phyloP scores from a whole-genome alignment of 2,329 filamentous ascomycete genomes.

The Ceratocystiopsis brevicomis region DNA sequence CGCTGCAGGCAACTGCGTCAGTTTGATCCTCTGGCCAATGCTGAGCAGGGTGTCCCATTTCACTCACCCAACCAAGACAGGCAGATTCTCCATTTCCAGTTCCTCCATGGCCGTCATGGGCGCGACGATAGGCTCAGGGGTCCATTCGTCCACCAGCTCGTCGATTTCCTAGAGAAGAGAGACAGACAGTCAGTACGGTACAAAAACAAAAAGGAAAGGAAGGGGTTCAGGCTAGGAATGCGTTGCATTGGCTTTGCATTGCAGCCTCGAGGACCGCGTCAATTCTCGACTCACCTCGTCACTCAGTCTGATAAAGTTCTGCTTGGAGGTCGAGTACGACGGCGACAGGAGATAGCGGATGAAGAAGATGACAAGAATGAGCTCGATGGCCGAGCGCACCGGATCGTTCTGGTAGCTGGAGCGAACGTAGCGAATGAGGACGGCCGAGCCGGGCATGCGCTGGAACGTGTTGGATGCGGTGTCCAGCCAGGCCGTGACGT shows the following conservation, averaged over 20 bases:
- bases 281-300: slow-evolving; percentile 38
- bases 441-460: slow-evolving; percentile 80
- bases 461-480: slow-evolving; percentile 52
- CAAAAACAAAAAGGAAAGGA: neutral
- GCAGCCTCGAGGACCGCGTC: neutral
- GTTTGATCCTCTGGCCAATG: no score
- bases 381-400: slow-evolving; percentile 77
- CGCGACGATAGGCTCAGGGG: slow-evolving; percentile 74
- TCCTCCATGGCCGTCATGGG: slow-evolving; percentile 58
- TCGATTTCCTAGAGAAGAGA: slow-evolving; percentile 52
- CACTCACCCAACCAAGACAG: slow-evolving; percentile 67
- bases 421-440: slow-evolving; percentile 85
- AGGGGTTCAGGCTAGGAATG: neutral
- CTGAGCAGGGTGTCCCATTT: neutral
- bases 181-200: neutral
- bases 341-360: slow-evolving; percentile 83
- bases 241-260: no score
- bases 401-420: slow-evolving; percentile 97
- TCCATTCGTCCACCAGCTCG: slow-evolving; percentile 91
- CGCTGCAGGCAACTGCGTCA: slow-evolving; percentile 27
- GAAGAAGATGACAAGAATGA: slow-evolving; percentile 87
- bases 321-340: slow-evolving; percentile 79
- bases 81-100: slow-evolving; percentile 63
- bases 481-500: slow-evolving; percentile 32
- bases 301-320: slow-evolving; percentile 71